Evolutionary conservation across 306 rosid genomes (phyloP).

Genomic region (Elaeagnus macrophylla): DNA sequence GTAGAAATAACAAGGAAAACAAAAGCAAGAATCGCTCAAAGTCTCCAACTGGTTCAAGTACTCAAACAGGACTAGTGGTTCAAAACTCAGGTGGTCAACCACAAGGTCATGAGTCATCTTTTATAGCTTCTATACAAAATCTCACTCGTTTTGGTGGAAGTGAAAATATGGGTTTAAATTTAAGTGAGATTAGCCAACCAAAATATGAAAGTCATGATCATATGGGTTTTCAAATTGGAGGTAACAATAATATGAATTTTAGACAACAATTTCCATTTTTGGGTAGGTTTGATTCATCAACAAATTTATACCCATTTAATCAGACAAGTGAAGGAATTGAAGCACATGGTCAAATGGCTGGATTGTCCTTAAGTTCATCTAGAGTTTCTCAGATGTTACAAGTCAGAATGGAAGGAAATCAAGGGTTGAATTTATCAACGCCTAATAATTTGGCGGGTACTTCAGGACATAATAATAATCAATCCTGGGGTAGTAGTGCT

Average conservation of each 20-base stretch:
- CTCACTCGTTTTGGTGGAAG: constrained; percentile 33
- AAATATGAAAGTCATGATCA: constrained; percentile 24
- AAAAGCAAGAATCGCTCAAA: constrained; percentile 47
- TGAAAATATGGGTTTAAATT: constrained; percentile 48
- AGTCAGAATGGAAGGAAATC: constrained; percentile 46
- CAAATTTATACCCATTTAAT: constrained; percentile 39
- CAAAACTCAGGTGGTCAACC: constrained; percentile 26
- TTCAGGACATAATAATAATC: constrained; percentile 28
- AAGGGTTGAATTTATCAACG: constrained; percentile 22
- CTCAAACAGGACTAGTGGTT: constrained; percentile 19
- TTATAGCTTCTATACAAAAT: constrained; percentile 63
- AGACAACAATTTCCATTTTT: constrained; percentile 54
- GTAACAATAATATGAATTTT: not conserved
- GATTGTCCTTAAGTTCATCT: constrained; percentile 3
- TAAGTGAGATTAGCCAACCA: constrained; percentile 33
- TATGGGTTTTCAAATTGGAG: constrained; percentile 48
- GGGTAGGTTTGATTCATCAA: constrained; percentile 37
- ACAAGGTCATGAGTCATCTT: constrained; percentile 35
- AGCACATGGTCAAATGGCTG: not conserved
- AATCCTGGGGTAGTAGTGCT: constrained; percentile 25
- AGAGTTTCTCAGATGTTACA: constrained; percentile 39
- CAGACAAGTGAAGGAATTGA: constrained; percentile 18
- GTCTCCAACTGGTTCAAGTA: constrained; percentile 37
- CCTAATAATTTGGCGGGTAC: constrained; percentile 27
- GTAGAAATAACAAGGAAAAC: constrained; percentile 71